Percentiles rank a stretch among this genome's conserved stretches.
Conservation (phyloP, 1,284 basidiomycete genomes). For the Exobasidium rhododendri region DNA sequence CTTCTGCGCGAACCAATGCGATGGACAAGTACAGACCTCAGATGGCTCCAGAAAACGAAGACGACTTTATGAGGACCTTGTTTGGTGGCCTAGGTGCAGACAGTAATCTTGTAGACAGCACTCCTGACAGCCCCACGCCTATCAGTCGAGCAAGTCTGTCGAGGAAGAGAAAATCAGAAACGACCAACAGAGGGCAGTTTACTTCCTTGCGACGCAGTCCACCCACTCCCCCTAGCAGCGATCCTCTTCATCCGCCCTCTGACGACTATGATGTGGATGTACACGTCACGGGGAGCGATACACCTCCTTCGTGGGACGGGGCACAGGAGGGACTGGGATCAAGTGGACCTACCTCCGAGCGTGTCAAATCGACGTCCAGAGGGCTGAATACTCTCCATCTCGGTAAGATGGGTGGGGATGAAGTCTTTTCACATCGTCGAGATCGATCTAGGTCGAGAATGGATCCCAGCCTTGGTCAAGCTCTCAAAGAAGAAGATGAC, state of each 20-base stretch:
- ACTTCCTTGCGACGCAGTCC: conserved; percentile 22
- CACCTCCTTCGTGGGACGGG: conserved; percentile 35
- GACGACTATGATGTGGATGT: conserved; percentile 23
- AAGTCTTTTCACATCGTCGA: conserved; percentile 9
- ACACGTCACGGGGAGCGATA: conserved; percentile 45
- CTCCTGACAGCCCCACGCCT: neutral
- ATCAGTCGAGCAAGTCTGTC: neutral
- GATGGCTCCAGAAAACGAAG: conserved; percentile 46
- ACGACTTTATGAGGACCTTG: conserved; percentile 51
- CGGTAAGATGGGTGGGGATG: neutral
- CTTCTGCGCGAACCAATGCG: conserved; percentile 1
- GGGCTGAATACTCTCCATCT: neutral
- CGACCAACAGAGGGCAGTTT: conserved; percentile 13
- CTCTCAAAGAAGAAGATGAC: conserved; percentile 29
- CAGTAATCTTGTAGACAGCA: neutral
- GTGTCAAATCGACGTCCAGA: neutral
- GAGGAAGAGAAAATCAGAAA: conserved; percentile 27
- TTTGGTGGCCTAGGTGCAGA: conserved; percentile 40
- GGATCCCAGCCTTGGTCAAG: neutral
- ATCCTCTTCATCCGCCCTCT: conserved; percentile 22
- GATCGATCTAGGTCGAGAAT: neutral
- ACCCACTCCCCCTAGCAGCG: conserved; percentile 17
- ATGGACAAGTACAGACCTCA: conserved; percentile 32
- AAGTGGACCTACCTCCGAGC: conserved; percentile 10
- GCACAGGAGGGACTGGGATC: conserved; percentile 19